phyloP scores from a whole-genome alignment of 2,329 filamentous ascomycete species.

The Didymella pinodella region DNA sequence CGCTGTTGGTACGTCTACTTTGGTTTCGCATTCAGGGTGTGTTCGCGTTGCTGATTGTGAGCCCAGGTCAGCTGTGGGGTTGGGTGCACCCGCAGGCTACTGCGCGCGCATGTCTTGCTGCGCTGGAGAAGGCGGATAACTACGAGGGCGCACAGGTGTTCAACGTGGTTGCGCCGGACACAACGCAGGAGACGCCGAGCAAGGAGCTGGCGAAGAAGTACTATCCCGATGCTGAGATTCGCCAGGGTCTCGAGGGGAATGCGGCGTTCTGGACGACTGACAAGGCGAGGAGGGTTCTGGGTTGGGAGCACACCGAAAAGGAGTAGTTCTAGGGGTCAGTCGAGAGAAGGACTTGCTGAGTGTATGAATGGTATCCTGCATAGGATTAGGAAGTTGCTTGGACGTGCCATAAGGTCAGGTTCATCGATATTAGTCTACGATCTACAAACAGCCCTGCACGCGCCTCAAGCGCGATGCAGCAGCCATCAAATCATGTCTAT shows the following conservation, averaged over 20 bases:
- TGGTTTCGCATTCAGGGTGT: not conserved
- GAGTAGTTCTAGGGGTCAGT: not conserved
- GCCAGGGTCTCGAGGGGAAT: not conserved
- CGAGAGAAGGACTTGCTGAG: too few relatives aligned
- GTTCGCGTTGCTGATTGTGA: not conserved
- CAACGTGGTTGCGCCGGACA: not conserved
- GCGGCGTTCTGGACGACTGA: not conserved
- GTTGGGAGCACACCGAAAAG: not conserved
- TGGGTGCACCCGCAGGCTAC: not conserved
- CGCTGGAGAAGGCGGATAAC: not conserved
- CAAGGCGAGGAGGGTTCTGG: not conserved
- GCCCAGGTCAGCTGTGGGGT: not conserved
- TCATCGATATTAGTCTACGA: conserved; percentile 15
- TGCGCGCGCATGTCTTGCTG: not conserved
- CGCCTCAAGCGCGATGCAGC: conserved; percentile 6
- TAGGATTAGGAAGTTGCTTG: not conserved
- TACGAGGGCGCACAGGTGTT: not conserved
- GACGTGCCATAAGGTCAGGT: not conserved
- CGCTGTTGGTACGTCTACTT: not conserved
- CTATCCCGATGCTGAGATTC: not conserved
- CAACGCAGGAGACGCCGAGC: not conserved
- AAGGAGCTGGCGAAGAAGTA: not conserved
- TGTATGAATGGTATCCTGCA: too few relatives aligned
- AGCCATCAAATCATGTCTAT: conserved; percentile 21
- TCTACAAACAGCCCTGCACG: conserved; percentile 12